phyloP scores from a whole-genome alignment of 345 rosid species.

The Camelina sativa region DNA sequence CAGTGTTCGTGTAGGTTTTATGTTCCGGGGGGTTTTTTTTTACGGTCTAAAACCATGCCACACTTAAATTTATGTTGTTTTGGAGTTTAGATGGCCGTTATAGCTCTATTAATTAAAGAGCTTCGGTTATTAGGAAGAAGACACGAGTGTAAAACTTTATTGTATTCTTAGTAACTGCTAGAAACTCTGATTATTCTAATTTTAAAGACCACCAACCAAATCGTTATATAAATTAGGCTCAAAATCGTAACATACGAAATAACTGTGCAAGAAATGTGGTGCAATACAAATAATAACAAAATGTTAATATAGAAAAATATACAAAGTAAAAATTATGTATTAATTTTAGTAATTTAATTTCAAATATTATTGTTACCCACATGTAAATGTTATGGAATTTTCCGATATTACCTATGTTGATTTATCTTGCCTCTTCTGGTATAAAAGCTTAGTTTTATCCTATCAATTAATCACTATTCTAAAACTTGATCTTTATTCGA shows the following conservation, averaged over 20 bases:
- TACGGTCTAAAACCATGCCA: too few species aligned
- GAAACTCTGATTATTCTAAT: not conserved
- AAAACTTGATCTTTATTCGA: not conserved
- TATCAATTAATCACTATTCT: not conserved
- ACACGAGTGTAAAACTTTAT: not conserved
- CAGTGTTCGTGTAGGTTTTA: constrained; percentile 17
- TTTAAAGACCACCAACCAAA: not conserved
- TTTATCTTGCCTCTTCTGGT: not conserved
- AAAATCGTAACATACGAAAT: too few species aligned
- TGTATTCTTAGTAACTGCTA: not conserved
- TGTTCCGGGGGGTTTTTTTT: constrained; percentile 5
- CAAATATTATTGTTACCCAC: not conserved
- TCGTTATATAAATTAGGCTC: not conserved
- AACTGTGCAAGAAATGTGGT: too few species aligned
- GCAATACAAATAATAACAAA: too few species aligned
- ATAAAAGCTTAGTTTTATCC: not conserved
- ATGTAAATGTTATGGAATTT: not conserved
- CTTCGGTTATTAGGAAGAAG: too few species aligned
- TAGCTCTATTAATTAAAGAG: too few species aligned
- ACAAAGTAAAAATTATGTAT: not conserved
- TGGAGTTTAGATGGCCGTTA: too few species aligned
- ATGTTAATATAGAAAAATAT: too few species aligned
- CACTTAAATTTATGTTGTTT: too few species aligned
- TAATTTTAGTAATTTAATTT: not conserved
- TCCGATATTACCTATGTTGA: not conserved